Conservation (phyloP, 352 stramenopile genomes). For the Phytopythium kandeliae region DNA sequence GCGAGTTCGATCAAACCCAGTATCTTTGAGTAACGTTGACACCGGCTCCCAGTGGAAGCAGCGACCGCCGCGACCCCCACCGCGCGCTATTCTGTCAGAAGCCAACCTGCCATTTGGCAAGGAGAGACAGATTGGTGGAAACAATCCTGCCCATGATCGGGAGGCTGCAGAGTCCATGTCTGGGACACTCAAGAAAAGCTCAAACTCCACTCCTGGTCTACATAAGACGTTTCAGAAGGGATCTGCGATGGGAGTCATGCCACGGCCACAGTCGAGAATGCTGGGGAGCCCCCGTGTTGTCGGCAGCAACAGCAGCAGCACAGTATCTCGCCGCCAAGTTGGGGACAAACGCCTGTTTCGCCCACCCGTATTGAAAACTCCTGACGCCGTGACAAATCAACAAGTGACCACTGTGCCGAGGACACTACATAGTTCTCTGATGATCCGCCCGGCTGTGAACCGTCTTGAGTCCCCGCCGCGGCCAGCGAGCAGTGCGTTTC, state of each 20-base stretch:
- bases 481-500: slow-evolving; percentile 5
- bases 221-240: not conserved
- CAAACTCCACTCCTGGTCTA: not conserved
- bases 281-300: not conserved
- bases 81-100: not conserved
- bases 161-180: not conserved
- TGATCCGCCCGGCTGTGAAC: not conserved
- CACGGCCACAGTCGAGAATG: not conserved
- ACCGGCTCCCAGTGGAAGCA: not conserved
- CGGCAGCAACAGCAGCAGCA: not conserved
- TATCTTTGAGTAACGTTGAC: too few relatives aligned
- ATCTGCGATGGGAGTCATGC: not conserved
- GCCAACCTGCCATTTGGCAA: not conserved
- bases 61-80: not conserved
- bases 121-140: not conserved
- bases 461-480: not conserved
- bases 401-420: not conserved
- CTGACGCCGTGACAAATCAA: not conserved
- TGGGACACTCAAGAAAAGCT: not conserved
- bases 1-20: not conserved
- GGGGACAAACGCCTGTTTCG: slow-evolving; percentile 3
- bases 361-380: not conserved
- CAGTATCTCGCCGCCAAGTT: not conserved
- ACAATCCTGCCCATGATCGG: not conserved
- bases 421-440: not conserved